Evolutionary conservation across 2,329 filamentous ascomycete genomes (phyloP), one percentile per base, ranked within the genome.

Genomic region (Aspergillus latus): DNA sequence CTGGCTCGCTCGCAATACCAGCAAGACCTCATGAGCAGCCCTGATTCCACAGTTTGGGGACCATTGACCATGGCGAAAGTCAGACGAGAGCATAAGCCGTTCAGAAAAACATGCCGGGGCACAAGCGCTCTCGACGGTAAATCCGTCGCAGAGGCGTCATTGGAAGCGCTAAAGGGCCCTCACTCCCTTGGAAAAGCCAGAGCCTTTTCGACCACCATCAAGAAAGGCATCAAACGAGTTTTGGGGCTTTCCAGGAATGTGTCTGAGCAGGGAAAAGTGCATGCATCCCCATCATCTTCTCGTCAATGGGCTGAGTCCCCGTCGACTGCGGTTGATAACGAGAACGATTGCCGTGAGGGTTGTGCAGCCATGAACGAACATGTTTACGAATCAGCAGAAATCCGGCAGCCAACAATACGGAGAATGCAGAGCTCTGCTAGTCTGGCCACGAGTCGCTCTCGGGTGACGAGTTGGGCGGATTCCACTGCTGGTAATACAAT

Each of bases 401-500:
- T 50, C 50, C 55, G 21, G 21, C 21, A 56, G 15, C 50, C 63
- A 36, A 64, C 57, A 4, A 53, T 72, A 28, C 59, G 61, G 13
- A 62, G 54, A 26, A 66, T 62, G 43, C 68, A 61, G 50, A 74
- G 68, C 55, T 65, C 62, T 16, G 69, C 70, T 37, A 76, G 72
- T 46, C 53, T 72, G 30, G 67, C 64, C 42, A 74, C 70, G 3
- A 70, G 68, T 8, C 66, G 65, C 32, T 79, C 78, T 32, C 74
- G 77, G 29, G 75, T 78, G n/a, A 78, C 76, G 11, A 80, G 77
- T 61, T 79, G 77, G 78, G 74, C 78, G 36, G 70, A 79, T 58
- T 79, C 78, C 3, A 78, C 74, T 2, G 68, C 68, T n/a, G 68
- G 69, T 44, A 74, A 74, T 54, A 78, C 76, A 4, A 62, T 76